A percentile compares a stretch with the other conserved stretches of the same genome.
Conservation (phyloP, 345 rosid genomes). For the Rhodamnia argentea region DNA sequence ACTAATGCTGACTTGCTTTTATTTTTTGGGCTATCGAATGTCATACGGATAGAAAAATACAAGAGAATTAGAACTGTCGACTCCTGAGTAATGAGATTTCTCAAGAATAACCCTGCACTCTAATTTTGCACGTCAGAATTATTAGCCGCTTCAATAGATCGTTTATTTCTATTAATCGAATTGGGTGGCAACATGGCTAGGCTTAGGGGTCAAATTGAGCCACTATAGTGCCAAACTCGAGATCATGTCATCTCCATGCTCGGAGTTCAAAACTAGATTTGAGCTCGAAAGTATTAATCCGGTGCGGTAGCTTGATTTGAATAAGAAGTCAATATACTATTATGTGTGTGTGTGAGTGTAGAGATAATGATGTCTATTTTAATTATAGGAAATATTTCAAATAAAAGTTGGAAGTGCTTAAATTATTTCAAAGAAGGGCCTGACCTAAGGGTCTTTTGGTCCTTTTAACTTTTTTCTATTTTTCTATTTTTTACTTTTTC, state of each 20-base stretch:
- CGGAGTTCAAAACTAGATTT: neutral
- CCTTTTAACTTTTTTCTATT: too few species aligned
- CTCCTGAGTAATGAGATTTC: neutral
- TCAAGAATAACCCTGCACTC: fast-evolving
- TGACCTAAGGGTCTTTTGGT: too few species aligned
- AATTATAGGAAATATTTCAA: too few species aligned
- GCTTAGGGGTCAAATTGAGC: neutral
- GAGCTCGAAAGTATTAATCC: neutral
- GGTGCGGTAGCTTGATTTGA: neutral
- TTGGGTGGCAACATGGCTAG: neutral
- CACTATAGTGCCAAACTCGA: neutral
- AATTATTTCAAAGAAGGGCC: too few species aligned
- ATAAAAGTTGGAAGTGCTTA: too few species aligned
- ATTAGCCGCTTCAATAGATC: neutral
- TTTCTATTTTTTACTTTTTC: too few species aligned
- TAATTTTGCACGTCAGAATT: neutral
- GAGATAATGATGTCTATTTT: too few species aligned
- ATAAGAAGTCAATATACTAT: neutral
- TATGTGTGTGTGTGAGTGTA: too few species aligned
- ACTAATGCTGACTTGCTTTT: neutral
- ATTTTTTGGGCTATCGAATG: neutral
- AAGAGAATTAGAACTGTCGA: neutral
- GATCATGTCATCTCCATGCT: fast-evolving
- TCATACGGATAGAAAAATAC: neutral
- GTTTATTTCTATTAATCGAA: neutral